Percentiles rank a stretch among this genome's conserved stretches.
These are phyloP conservation scores for Leptographium flavum DNA, from an alignment of 2,329 filamentous ascomycete genomes.

Conservation along the genomic window DNA sequence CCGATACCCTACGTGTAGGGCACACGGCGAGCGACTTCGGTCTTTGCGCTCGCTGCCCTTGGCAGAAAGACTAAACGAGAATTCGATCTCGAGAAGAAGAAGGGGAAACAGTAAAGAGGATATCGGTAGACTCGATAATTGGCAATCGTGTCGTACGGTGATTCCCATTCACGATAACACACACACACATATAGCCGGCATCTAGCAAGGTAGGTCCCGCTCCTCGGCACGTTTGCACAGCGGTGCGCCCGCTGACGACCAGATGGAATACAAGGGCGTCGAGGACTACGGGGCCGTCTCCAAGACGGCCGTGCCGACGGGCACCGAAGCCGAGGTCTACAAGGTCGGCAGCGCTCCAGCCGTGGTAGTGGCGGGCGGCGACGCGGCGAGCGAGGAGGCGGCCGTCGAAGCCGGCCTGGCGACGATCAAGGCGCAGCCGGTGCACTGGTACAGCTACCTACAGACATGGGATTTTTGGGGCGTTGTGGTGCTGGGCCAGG, in stretches of 20 bases:
- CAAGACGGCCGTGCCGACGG: not conserved
- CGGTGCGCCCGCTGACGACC: no score
- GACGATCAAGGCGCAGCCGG: constrained; percentile 36
- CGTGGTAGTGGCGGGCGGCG: not conserved
- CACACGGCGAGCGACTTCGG: constrained; percentile 45
- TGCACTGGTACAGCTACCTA: constrained; percentile 60
- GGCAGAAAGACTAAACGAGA: constrained; percentile 38
- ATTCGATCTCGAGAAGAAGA: not conserved
- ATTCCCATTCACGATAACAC: no score
- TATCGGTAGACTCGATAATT: no score
- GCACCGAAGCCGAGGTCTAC: not conserved
- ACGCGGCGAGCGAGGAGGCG: constrained; percentile 15
- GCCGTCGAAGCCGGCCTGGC: constrained; percentile 37
- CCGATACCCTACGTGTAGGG: constrained; percentile 20
- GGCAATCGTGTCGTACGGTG: no score
- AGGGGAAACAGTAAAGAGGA: no score
- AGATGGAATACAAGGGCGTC: not conserved
- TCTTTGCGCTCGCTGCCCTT: constrained; percentile 50
- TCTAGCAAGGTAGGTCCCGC: no score
- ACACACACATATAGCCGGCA: no score
- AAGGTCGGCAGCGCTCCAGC: not conserved
- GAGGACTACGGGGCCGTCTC: not conserved
- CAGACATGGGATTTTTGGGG: constrained; percentile 79
- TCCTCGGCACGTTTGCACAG: no score
- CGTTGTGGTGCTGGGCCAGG: constrained; percentile 66